Percentiles rank a stretch among this genome's conserved stretches.
These are phyloP conservation scores for Parasarocladium wereldwijsianum DNA, from an alignment of 2,329 filamentous ascomycete genomes.

Conservation along the genomic window DNA sequence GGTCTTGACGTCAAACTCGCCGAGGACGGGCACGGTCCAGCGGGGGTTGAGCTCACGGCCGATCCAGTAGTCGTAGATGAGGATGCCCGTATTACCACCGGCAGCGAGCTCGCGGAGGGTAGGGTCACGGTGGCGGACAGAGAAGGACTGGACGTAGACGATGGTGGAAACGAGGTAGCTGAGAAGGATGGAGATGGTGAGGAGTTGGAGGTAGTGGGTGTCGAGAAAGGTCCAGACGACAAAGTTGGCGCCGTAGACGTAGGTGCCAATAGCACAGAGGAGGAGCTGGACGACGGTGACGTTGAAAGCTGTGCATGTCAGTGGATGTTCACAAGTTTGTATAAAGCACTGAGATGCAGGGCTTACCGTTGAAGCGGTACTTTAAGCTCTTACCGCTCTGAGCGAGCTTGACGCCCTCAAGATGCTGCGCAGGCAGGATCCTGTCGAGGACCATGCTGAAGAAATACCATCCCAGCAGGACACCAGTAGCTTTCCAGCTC, in stretches of 20 bases:
- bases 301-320: constrained; percentile 41
- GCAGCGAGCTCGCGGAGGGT: constrained; percentile 61
- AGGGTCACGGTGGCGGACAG: constrained; percentile 54
- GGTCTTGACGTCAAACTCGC: constrained; percentile 75
- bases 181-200: constrained; percentile 69
- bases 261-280: constrained; percentile 55
- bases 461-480: constrained; percentile 60
- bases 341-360: neutral
- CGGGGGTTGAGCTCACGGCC: constrained; percentile 90
- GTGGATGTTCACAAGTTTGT: neutral
- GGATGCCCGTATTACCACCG: constrained; percentile 65
- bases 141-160: constrained; percentile 67
- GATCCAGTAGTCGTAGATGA: constrained; percentile 89
- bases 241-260: constrained; percentile 62
- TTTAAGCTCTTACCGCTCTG: constrained; percentile 51
- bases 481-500: constrained; percentile 50
- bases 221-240: constrained; percentile 79
- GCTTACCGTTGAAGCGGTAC: constrained; percentile 62
- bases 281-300: constrained; percentile 57
- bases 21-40: constrained; percentile 58
- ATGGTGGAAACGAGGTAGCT: constrained; percentile 55
- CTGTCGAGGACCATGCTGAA: constrained; percentile 58
- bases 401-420: constrained; percentile 51
- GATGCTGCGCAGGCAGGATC: constrained; percentile 55
- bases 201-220: constrained; percentile 72